Conservation (phyloP, 768 basidiomycete genomes). For the Phlebiopsis flavidoalba region DNA sequence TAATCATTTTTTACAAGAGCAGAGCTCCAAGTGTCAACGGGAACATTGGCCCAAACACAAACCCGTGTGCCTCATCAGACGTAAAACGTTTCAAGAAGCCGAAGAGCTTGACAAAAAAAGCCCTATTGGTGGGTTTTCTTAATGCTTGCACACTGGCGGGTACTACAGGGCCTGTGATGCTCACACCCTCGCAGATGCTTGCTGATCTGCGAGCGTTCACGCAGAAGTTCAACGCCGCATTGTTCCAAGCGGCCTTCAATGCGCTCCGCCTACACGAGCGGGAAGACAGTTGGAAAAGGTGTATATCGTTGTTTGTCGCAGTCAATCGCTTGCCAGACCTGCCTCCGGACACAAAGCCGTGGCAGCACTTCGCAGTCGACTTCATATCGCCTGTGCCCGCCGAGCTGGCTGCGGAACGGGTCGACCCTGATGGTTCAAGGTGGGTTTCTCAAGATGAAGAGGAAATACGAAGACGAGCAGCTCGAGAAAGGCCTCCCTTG, state of each 20-base stretch:
- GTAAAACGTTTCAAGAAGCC: neutral
- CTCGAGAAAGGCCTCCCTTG: constrained; percentile 7
- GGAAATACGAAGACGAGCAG: constrained; percentile 7
- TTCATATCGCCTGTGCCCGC: constrained; percentile 1
- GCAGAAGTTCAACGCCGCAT: constrained; percentile 9
- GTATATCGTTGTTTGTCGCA: constrained; percentile 5
- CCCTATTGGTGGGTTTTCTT: no score
- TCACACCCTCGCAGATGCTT: constrained; percentile 3
- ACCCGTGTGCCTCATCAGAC: neutral
- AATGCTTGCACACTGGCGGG: neutral
- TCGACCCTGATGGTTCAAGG: neutral
- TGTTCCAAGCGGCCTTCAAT: constrained; percentile 16
- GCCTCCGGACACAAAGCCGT: constrained; percentile 3
- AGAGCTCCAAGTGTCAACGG: constrained; percentile 12
- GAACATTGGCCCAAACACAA: constrained; percentile 14
- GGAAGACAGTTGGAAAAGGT: neutral
- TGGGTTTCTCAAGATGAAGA: constrained; percentile 5
- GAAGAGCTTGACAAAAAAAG: constrained; percentile 3
- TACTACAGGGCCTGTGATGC: neutral
- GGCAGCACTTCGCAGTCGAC: constrained; percentile 9
- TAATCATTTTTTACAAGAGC: neutral
- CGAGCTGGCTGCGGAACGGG: neutral
- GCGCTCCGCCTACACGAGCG: constrained; percentile 1
- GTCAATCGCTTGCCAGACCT: constrained; percentile 2
- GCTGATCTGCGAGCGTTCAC: constrained; percentile 13